A percentile compares a stretch with the other conserved stretches of the same genome.
phyloP scores from a whole-genome alignment of 2,329 filamentous ascomycete genomes.

The Ceratocystis colombiana region DNA sequence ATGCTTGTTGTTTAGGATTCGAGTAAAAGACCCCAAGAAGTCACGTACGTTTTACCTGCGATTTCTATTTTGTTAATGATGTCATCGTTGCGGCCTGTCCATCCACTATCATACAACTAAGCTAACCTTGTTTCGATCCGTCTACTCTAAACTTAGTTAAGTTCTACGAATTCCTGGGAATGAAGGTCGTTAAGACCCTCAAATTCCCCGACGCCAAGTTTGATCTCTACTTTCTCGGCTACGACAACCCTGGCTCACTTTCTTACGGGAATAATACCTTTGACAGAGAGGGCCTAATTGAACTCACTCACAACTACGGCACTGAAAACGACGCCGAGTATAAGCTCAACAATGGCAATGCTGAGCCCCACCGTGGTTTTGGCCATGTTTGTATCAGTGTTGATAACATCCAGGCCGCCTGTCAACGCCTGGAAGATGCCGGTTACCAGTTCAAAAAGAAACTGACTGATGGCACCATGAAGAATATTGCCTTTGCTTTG shows the following conservation, averaged over 20 bases:
- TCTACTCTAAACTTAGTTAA: conserved; percentile 47
- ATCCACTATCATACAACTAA: not conserved
- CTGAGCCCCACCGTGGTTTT: conserved; percentile 73
- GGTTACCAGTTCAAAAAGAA: conserved; percentile 96
- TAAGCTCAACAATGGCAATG: conserved; percentile 78
- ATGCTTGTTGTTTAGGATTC: conserved; percentile 49
- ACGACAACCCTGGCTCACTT: conserved; percentile 65
- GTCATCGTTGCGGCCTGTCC: not conserved
- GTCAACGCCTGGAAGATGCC: conserved; percentile 76
- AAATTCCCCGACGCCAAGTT: conserved; percentile 82
- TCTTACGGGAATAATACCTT: conserved; percentile 61
- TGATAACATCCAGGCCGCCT: conserved; percentile 79
- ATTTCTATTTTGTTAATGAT: not conserved
- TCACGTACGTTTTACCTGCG: conserved; percentile 43
- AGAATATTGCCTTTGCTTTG: conserved; percentile 77
- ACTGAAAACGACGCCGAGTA: conserved; percentile 77
- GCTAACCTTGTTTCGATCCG: conserved; percentile 9
- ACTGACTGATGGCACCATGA: conserved; percentile 77
- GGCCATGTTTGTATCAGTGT: conserved; percentile 79
- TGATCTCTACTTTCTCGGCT: conserved; percentile 90
- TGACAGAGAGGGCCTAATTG: conserved; percentile 82
- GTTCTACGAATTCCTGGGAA: conserved; percentile 88
- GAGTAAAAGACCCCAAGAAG: conserved; percentile 85
- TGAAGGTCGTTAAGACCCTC: conserved; percentile 72
- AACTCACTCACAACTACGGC: conserved; percentile 77